These are phyloP conservation scores for Aspergillus sp. DNA, from an alignment of 2,329 filamentous ascomycete species.

Conservation along the genomic window DNA sequence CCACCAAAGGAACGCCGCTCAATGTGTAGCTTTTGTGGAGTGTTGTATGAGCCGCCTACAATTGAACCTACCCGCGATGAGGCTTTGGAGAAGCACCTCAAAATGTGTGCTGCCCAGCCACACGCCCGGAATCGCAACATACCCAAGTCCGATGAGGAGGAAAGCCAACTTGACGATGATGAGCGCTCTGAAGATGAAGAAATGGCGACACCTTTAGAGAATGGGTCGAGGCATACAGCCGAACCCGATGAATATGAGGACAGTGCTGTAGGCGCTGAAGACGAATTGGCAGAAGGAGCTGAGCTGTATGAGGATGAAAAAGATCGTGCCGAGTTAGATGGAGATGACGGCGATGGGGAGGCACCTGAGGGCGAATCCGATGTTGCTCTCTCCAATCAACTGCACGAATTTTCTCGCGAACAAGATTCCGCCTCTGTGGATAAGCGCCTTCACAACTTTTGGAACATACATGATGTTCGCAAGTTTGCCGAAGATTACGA, in stretches of 20 bases:
- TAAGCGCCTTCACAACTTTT: conserved; percentile 38
- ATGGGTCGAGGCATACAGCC: conserved; percentile 19
- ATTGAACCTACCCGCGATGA: conserved; percentile 31
- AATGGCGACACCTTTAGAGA: conserved; percentile 15
- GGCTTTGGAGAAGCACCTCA: conserved; percentile 36
- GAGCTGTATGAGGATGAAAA: conserved; percentile 23
- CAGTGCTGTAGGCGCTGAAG: conserved; percentile 22
- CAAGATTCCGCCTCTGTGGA: conserved; percentile 33
- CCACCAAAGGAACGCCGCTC: conserved; percentile 30
- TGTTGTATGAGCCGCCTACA: conserved; percentile 35
- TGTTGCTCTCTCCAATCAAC: conserved; percentile 26
- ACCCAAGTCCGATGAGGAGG: conserved; percentile 24
- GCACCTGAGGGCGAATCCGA: conserved; percentile 28
- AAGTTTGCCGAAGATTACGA: conserved; percentile 42
- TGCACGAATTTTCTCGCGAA: conserved; percentile 29
- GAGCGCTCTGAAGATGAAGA: conserved; percentile 23
- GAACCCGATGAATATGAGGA: conserved; percentile 24
- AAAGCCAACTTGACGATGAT: conserved; percentile 25
- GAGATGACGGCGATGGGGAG: conserved; percentile 26
- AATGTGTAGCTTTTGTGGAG: conserved; percentile 44
- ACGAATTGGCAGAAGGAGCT: conserved; percentile 23
- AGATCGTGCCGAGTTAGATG: conserved; percentile 21
- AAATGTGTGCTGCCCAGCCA: conserved; percentile 38
- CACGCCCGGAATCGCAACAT: conserved; percentile 10
- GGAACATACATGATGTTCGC: conserved; percentile 43